These are phyloP conservation scores for Gaultheria prostrata DNA, from an alignment of 148 eudicot genomes.

Conservation along the genomic window DNA sequence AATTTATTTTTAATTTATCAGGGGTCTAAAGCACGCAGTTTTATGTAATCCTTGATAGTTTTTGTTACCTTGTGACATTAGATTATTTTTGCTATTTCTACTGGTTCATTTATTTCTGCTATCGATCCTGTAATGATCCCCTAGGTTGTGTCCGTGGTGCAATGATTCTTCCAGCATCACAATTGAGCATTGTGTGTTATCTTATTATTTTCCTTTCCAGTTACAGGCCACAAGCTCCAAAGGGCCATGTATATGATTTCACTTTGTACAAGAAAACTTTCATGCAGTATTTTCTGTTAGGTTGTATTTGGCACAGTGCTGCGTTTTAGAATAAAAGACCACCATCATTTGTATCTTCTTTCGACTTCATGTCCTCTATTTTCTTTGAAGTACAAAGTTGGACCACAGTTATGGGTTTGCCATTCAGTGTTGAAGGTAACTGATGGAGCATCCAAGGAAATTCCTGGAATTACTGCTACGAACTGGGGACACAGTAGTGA, in stretches of 20 bases:
- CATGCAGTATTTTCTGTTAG: not conserved
- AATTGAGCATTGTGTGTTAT: not conserved
- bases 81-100: not conserved
- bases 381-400: not conserved
- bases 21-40: conserved; percentile 37
- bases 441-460: not conserved
- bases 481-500: not conserved
- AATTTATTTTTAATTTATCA: not conserved
- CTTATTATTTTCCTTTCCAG: not conserved
- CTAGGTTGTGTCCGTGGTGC: not conserved
- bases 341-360: not conserved
- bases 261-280: not conserved
- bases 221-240: not conserved
- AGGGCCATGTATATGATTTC: not conserved
- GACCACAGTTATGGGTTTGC: not conserved
- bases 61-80: conserved; percentile 21
- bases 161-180: not conserved
- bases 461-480: not conserved
- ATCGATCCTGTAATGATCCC: not conserved
- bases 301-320: not conserved
- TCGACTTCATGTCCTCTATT: not conserved
- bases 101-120: not conserved
- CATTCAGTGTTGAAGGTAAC: not conserved
- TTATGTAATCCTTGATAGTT: conserved; percentile 23
- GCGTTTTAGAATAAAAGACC: too few relatives aligned